Evolutionary conservation across 2,329 filamentous ascomycete genomes (phyloP), one percentile per base, ranked within the genome.

Genomic region (Ceratocystiopsis sp.): DNA sequence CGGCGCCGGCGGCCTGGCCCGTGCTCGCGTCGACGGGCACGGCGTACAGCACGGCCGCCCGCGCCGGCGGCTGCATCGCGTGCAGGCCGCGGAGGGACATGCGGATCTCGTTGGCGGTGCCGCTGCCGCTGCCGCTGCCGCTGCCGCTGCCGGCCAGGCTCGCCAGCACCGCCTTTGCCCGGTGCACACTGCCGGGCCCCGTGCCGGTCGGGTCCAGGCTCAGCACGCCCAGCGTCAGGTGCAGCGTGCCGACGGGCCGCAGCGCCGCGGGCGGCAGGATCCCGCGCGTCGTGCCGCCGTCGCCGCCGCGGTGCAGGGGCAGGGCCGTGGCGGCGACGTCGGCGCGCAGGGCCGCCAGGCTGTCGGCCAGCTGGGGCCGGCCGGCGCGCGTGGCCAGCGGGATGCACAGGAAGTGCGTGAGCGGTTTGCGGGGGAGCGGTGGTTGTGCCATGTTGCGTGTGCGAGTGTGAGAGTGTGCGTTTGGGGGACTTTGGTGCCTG

Each of bases 161-260:
- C 16, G 63, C 52, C 18, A 71, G 54, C 25, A 29, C 25, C 7
- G 25, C 25, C 9, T 29, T 29, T 2, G 25, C 25, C 25, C 25
- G 57, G 4, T 61, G 60, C 8, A 72, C 49, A 5, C 57, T 55
- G 42, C 69, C 65, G 25, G 25, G 25, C 25, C 25, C 25, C 5
- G 25, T 29, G 3, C 65, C 46, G 14, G 44, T 13, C 33, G n/a
- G 16, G 3, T 66, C 60, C 11, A 94, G 69, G 49, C 72, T 80
- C 81, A 95, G 87, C 1, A 93, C 82, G 0, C 86, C 87, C 0
- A 95, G 67, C 0, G 87, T 95, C 3, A 93, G 64, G 59, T 96
- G 89, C 40, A 95, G 60, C 1, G 85, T 86, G 0, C 84, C 83
- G 0, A 84, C 61, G 0, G 85, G 85, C 25, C 86, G 68, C 41